Base-by-base conservation (phyloP, 2,329 filamentous ascomycete species). In the Grosmannia clavigera region DNA sequence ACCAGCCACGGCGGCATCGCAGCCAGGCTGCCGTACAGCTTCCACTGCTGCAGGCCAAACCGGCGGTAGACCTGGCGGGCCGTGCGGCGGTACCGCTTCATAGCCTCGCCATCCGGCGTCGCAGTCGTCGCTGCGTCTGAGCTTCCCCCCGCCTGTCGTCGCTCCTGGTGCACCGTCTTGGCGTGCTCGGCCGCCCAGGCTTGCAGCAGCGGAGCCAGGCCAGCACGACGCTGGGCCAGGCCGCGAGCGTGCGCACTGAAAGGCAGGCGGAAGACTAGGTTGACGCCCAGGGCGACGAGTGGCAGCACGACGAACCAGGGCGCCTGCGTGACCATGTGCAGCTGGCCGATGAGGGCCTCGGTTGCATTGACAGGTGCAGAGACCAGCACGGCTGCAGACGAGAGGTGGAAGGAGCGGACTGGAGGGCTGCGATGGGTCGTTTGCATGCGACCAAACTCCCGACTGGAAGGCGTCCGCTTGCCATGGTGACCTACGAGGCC, bases 271-370 rank as follows among this genome's bases (percentile, higher is more conserved):
- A 78, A 66, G 55, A 74, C 60, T 48, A 75, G 65, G 67, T 63
- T 66, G 53, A 67, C 63, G 46, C 61, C 62, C 2, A 81, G 62
- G 7, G 79, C 78, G 16, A 79, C 70, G n/a, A 79, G 70, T 5
- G 81, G 80, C 55, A 84, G 79, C 33, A 75, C 73, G 38, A 81
- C 64, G 64, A 73, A 81, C 81, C 81, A 84, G 1, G 80, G 79
- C 1, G 78, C 67, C 46, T 75, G 74, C 29, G 72, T 71, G 55
- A 66, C 50, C 29, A 62, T 60, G 66, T 84, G 80, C 11, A 78
- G 58, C 54, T 69, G 70, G 43, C 73, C 67, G 57, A 83, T 73
- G 61, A 73, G 66, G 58, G 75, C 68, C 38, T 78, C 74, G 3
- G 77, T 71, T 56, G 68, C 64, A 31, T 74, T 66, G 58, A 79